A percentile compares a stretch with the other conserved stretches of the same genome.
Evolutionary conservation across 2,329 filamentous ascomycete genomes (phyloP).

Genomic region (Nigrograna mackinnonii): DNA sequence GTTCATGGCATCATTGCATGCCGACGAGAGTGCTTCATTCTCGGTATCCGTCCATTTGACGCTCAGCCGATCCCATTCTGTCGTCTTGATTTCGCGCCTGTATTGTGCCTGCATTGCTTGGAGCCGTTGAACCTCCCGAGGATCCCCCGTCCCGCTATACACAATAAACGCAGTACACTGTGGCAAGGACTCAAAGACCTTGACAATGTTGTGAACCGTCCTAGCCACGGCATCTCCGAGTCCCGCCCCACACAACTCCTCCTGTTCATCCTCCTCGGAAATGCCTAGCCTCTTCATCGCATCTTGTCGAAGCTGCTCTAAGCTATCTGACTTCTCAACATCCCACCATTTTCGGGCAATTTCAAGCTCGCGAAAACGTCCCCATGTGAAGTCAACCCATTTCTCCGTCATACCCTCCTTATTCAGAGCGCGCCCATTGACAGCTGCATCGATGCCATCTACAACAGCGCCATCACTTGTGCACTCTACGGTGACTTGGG

Average conservation of each 20-base stretch:
- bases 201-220: conserved; percentile 55
- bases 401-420: conserved; percentile 52
- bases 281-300: conserved; percentile 27
- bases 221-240: conserved; percentile 53
- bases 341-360: conserved; percentile 64
- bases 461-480: conserved; percentile 62
- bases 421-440: conserved; percentile 51
- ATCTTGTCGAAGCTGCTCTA: conserved; percentile 29
- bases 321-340: conserved; percentile 46
- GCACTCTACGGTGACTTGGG: conserved; percentile 60
- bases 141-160: conserved; percentile 67
- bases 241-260: conserved; percentile 22
- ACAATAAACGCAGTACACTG: conserved; percentile 64
- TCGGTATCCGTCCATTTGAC: conserved; percentile 69
- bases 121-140: conserved; percentile 58
- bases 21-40: conserved; percentile 60
- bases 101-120: conserved; percentile 60
- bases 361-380: conserved; percentile 64
- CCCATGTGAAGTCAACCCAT: conserved; percentile 67
- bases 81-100: conserved; percentile 60
- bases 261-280: conserved; percentile 18
- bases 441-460: conserved; percentile 55
- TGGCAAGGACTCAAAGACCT: conserved; percentile 60
- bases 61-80: conserved; percentile 66
- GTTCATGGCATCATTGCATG: conserved; percentile 59